These are phyloP conservation scores for Syzygium aqueum DNA, from an alignment of 345 rosid genomes.

Conservation along the genomic window DNA sequence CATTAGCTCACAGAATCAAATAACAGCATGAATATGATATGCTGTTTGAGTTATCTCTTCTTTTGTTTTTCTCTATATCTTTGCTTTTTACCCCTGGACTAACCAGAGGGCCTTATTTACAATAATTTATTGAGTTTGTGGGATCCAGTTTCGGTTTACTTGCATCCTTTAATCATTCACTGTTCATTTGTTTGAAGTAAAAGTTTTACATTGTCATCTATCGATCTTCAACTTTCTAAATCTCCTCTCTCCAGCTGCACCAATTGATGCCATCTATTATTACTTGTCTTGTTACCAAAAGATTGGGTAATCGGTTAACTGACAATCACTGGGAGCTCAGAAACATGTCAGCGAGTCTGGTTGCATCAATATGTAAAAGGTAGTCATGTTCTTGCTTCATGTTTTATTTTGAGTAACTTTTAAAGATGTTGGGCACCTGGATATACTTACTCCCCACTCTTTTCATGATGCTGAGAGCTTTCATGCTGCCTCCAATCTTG, in stretches of 20 bases:
- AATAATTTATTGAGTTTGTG: neutral
- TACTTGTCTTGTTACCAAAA: constrained; percentile 71
- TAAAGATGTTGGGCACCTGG: neutral
- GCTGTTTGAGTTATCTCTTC: neutral
- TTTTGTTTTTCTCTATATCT: neutral
- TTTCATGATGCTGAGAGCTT: neutral
- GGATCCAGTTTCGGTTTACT: neutral
- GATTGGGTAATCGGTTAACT: constrained; percentile 50
- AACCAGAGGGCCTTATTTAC: neutral
- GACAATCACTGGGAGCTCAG: constrained; percentile 86
- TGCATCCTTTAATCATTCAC: neutral
- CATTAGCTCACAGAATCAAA: neutral
- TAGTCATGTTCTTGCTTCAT: constrained; percentile 3
- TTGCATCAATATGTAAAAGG: constrained; percentile 76
- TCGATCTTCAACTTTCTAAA: neutral
- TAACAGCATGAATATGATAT: neutral
- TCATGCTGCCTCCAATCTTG: neutral
- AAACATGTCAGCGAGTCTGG: constrained; percentile 52
- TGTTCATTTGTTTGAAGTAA: neutral
- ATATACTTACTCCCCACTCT: neutral
- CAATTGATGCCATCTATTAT: constrained; percentile 70
- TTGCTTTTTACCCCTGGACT: neutral
- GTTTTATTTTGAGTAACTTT: neutral
- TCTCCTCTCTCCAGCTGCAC: constrained; percentile 57
- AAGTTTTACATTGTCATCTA: neutral